phyloP scores from a whole-genome alignment of 257 asterid species.

The Nicotiana knightiana region DNA sequence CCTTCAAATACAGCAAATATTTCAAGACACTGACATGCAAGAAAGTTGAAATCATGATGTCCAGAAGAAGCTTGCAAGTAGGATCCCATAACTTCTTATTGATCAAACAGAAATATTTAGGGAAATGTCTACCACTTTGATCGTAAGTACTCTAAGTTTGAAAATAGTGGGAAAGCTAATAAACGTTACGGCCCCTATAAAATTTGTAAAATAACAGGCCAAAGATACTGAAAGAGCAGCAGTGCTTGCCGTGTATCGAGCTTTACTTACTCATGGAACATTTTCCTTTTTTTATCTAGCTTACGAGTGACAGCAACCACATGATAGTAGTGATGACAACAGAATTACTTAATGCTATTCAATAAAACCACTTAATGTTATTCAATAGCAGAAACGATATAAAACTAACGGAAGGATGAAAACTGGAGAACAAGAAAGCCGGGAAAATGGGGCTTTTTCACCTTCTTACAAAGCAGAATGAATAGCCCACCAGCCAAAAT shows the following conservation, averaged over 20 bases:
- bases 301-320: not conserved
- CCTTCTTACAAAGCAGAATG: constrained; percentile 96
- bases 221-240: not conserved
- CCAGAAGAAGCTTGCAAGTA: not conserved
- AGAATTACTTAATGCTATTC: not conserved
- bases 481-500: constrained; percentile 89
- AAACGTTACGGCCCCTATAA: not conserved
- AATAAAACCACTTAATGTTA: not conserved
- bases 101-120: not conserved
- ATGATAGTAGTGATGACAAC: not conserved
- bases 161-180: not conserved
- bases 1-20: not conserved
- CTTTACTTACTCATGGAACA: not conserved
- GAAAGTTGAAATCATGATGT: not conserved
- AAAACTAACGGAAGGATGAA: not conserved
- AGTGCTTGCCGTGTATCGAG: not conserved
- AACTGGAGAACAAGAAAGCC: not conserved
- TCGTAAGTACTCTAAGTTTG: not conserved
- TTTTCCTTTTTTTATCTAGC: not conserved
- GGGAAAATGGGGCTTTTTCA: constrained; percentile 7
- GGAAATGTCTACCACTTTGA: not conserved
- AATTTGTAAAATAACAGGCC: not conserved
- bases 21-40: not conserved
- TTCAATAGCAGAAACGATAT: not conserved
- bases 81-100: not conserved